These are phyloP conservation scores for Myriosclerotinia scirpicola DNA, from an alignment of 2,329 filamentous ascomycete species.

Conservation along the genomic window DNA sequence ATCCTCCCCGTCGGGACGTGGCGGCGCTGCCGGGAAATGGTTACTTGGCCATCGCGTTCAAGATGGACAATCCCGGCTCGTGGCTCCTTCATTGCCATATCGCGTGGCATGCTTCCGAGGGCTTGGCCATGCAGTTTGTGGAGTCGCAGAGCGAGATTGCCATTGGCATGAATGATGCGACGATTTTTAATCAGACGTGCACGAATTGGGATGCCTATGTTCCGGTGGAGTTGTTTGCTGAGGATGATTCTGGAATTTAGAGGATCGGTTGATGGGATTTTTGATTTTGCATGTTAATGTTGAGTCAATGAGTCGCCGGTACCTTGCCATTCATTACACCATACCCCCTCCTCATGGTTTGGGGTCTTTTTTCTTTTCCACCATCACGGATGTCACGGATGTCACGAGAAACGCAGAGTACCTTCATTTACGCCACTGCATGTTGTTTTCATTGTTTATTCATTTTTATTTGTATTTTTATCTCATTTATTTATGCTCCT, in stretches of 20 bases:
- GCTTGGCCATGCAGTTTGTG: constrained; percentile 54
- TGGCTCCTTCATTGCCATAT: constrained; percentile 44
- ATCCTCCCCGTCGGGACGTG: constrained; percentile 54
- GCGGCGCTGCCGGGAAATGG: constrained; percentile 46
- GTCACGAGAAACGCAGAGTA: background rate
- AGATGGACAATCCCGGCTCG: constrained; percentile 40
- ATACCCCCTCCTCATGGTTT: no score
- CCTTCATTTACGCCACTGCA: background rate
- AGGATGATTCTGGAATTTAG: constrained; percentile 39
- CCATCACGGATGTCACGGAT: background rate
- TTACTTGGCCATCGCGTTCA: constrained; percentile 39
- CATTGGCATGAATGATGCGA: constrained; percentile 26
- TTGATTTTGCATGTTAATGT: background rate
- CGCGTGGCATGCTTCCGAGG: constrained; percentile 55
- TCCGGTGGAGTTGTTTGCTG: constrained; percentile 23
- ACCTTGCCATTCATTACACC: background rate
- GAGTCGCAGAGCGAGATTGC: constrained; percentile 39
- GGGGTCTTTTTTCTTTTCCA: background rate
- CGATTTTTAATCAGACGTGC: constrained; percentile 31
- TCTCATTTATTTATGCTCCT: no score
- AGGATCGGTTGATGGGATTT: background rate
- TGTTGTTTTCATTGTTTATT: background rate
- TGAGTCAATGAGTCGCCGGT: background rate
- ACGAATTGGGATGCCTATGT: constrained; percentile 32
- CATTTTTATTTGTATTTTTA: background rate